These are phyloP conservation scores for Lanmaoa pseudosensibilis DNA, from an alignment of 768 basidiomycete species.

Conservation along the genomic window DNA sequence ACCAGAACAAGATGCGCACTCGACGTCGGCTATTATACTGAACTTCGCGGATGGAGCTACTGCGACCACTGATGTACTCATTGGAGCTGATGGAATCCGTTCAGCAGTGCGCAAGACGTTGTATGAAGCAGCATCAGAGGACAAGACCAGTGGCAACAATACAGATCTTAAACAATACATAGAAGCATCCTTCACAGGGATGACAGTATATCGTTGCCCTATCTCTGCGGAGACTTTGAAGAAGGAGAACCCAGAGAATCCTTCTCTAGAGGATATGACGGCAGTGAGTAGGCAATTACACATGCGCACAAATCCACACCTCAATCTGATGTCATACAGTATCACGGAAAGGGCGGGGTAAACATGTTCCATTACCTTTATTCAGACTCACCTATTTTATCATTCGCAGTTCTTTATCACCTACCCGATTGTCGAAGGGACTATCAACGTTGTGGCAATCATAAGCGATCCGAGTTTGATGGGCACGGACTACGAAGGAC, in stretches of 20 bases:
- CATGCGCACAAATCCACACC: not conserved
- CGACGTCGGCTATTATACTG: conserved; percentile 16
- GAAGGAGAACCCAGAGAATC: conserved; percentile 23
- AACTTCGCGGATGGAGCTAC: conserved; percentile 15
- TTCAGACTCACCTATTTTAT: not conserved
- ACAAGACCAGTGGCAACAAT: not conserved
- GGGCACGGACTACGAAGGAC: conserved; percentile 34
- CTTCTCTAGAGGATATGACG: conserved; percentile 15
- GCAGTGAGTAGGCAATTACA: conserved; percentile 20
- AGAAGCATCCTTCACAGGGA: conserved; percentile 43
- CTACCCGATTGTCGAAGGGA: conserved; percentile 41
- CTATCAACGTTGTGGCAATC: conserved; percentile 39
- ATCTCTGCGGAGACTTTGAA: conserved; percentile 34
- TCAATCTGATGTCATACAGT: conserved; percentile 17
- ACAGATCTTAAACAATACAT: conserved; percentile 13
- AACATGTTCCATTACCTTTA: not conserved
- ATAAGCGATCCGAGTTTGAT: conserved; percentile 28
- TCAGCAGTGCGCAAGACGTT: conserved; percentile 26
- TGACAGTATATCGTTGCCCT: conserved; percentile 39
- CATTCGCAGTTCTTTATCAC: conserved; percentile 37
- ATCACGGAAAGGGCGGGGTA: conserved; percentile 11
- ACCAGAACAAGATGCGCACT: conserved; percentile 23
- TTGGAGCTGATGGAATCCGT: conserved; percentile 48
- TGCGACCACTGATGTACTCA: conserved; percentile 39
- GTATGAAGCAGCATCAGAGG: conserved; percentile 15